Percentiles rank a stretch among this genome's conserved stretches.
Evolutionary conservation across 495 filamentous ascomycete genomes (phyloP).

Genomic region (Clavariopsis aquatica): DNA sequence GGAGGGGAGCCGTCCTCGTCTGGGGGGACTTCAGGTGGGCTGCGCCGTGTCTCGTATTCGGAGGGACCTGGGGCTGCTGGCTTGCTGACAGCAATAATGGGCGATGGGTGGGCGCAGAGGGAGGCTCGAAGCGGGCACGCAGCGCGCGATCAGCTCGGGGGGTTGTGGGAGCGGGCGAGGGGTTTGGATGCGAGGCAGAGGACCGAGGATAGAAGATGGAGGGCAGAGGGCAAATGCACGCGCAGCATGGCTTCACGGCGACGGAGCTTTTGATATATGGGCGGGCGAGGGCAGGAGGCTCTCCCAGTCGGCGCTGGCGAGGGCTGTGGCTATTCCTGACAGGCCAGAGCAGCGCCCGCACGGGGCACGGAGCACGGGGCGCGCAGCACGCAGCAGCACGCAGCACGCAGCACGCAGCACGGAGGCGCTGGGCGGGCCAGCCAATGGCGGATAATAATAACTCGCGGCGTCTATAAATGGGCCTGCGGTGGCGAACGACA

Average conservation of each 20-base stretch:
- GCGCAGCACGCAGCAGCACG: background rate
- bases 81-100: constrained; percentile 1
- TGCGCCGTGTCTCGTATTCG: constrained; percentile 24
- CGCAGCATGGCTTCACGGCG: background rate
- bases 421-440: background rate
- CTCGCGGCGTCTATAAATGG: constrained; percentile 2
- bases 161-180: background rate
- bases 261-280: constrained; percentile 18
- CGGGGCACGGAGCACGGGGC: background rate
- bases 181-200: background rate
- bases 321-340: background rate
- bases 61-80: constrained; percentile 20
- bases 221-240: background rate
- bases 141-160: constrained; percentile 19
- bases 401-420: background rate
- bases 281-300: constrained; percentile 8
- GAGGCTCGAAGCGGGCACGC: constrained; percentile 12
- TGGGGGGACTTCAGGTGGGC: constrained; percentile 1
- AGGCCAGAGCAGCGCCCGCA: background rate
- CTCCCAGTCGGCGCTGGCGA: background rate
- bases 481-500: background rate
- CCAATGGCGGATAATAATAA: background rate
- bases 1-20: constrained; percentile 45
- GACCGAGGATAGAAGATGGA: too few relatives aligned
- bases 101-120: background rate